Conservation (phyloP, 2,329 filamentous ascomycete genomes). For the Aureobasidium sp. region DNA sequence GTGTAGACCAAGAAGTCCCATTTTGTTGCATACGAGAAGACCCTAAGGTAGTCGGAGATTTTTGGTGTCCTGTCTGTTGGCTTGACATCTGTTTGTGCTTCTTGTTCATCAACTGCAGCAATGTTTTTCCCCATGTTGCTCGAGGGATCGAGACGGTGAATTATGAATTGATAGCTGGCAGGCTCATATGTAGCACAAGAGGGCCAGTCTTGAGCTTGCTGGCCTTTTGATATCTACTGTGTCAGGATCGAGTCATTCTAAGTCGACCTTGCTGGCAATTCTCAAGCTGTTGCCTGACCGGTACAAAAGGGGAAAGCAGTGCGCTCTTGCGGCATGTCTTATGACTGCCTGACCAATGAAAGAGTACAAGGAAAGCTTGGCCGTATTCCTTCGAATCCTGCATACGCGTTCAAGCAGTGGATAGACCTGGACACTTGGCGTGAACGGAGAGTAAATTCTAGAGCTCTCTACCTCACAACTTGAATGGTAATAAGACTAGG, state of each 20-base stretch:
- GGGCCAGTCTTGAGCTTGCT: background rate
- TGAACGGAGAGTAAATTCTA: background rate
- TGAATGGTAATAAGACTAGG: background rate
- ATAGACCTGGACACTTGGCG: background rate
- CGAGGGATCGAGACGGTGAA: background rate
- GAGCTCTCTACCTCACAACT: background rate
- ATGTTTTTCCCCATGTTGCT: background rate
- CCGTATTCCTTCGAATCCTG: background rate
- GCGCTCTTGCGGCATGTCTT: background rate
- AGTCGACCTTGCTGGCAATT: background rate
- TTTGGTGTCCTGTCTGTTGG: background rate
- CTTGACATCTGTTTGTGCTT: background rate
- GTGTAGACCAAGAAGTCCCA: background rate
- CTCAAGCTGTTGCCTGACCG: background rate
- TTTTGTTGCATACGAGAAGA: conserved; percentile 4
- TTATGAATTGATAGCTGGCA: too few species aligned
- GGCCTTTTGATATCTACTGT: background rate
- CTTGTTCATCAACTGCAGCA: background rate
- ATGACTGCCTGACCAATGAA: background rate
- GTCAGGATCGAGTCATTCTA: background rate
- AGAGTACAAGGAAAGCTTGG: background rate
- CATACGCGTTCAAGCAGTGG: background rate
- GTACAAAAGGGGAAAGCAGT: background rate
- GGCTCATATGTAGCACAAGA: background rate
- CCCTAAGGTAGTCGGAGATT: background rate